Evolutionary conservation across 2,329 filamentous ascomycete genomes (phyloP).

Genomic region (Botryotinia narcissicola): DNA sequence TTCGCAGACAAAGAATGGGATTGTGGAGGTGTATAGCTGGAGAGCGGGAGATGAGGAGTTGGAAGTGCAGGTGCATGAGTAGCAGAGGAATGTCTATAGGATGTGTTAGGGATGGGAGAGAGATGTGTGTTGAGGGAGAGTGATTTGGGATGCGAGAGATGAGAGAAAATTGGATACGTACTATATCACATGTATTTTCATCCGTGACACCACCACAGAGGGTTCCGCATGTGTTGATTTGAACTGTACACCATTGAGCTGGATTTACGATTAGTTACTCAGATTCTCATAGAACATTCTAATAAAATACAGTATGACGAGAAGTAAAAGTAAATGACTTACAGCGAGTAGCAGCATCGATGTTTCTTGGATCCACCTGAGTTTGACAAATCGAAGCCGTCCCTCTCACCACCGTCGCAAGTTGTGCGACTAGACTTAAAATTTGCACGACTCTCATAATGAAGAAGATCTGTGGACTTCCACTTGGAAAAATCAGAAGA

Average conservation of each 20-base stretch:
- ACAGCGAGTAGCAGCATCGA: neutral
- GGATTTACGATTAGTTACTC: neutral
- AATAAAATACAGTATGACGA: fast-evolving
- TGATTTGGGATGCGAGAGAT: neutral
- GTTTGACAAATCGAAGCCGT: neutral
- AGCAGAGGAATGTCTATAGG: conserved; percentile 49
- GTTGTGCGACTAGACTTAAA: neutral
- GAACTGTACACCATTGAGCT: conserved; percentile 56
- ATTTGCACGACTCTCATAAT: conserved; percentile 1
- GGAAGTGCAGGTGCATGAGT: conserved; percentile 53
- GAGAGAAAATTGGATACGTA: conserved; percentile 42
- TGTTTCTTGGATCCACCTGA: neutral
- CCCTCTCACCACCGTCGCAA: neutral
- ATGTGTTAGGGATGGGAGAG: neutral
- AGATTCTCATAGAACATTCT: neutral
- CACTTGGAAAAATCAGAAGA: neutral
- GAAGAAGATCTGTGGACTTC: neutral
- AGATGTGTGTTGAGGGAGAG: neutral
- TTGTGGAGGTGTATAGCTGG: conserved; percentile 53
- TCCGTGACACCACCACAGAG: conserved; percentile 52
- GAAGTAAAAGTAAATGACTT: neutral
- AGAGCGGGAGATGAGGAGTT: conserved; percentile 56
- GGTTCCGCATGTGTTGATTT: conserved; percentile 57
- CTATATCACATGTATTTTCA: conserved; percentile 51
- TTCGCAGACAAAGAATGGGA: conserved; percentile 60